These are phyloP conservation scores for Didymella lethalis DNA, from an alignment of 2,329 filamentous ascomycete species.

Conservation along the genomic window DNA sequence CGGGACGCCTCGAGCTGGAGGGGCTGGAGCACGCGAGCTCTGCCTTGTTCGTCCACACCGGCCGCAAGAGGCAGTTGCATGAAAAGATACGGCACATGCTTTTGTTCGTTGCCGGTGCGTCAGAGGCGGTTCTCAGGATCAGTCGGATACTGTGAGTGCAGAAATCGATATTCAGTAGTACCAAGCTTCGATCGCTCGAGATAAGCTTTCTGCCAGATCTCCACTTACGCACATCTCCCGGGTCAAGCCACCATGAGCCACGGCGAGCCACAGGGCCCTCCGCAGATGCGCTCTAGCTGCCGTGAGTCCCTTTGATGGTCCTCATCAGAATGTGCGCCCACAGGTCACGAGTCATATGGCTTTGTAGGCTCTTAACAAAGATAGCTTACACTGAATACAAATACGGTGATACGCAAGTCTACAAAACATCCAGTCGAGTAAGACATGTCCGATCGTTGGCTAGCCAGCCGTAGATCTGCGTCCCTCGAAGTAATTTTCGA, in stretches of 20 bases:
- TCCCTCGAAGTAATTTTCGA: not conserved
- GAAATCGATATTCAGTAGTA: not conserved
- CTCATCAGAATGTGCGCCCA: not conserved
- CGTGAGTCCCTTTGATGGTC: not conserved
- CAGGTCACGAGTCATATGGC: not conserved
- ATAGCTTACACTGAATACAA: not conserved
- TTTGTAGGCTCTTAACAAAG: not conserved
- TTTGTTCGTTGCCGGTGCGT: not conserved
- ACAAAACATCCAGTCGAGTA: not conserved
- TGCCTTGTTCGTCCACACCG: not conserved
- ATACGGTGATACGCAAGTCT: not conserved
- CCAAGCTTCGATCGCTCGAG: slow-evolving; percentile 15
- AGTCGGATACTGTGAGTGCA: not conserved
- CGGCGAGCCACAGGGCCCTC: slow-evolving; percentile 6
- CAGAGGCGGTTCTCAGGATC: not conserved
- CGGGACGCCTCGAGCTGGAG: slow-evolving; percentile 7
- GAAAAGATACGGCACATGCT: not conserved
- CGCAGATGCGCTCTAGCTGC: not conserved
- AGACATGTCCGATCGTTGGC: not conserved
- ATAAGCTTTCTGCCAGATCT: slow-evolving; percentile 24
- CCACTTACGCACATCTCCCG: slow-evolving; percentile 10
- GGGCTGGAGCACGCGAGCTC: slow-evolving; percentile 17
- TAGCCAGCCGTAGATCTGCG: not conserved
- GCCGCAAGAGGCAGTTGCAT: not conserved
- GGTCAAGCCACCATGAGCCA: slow-evolving; percentile 13